Evolutionary conservation across 2,329 filamentous ascomycete genomes (phyloP).

Genomic region (Pestalotiopsis fici): DNA sequence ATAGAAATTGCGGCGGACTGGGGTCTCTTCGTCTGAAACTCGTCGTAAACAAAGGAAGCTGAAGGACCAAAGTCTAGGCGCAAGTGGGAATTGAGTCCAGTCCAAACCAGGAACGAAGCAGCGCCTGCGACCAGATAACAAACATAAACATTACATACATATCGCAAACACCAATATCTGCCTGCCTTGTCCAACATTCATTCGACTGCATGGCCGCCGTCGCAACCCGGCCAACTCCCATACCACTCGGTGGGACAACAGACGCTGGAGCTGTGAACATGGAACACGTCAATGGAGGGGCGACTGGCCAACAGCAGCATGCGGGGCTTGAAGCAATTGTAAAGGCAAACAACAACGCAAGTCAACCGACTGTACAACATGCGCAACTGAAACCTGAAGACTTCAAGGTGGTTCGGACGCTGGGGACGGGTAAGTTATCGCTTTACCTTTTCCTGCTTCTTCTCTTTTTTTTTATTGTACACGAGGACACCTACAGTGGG

Average conservation of each 20-base stretch:
- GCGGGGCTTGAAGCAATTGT: slow-evolving; percentile 4
- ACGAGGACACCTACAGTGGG: no score
- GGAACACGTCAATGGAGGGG: slow-evolving; percentile 10
- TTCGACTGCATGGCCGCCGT: slow-evolving; percentile 17
- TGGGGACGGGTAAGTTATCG: slow-evolving; percentile 66
- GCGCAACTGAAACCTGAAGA: slow-evolving; percentile 51
- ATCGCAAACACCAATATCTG: not conserved
- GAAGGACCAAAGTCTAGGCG: not conserved
- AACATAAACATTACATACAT: not conserved
- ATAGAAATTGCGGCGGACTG: slow-evolving; percentile 1
- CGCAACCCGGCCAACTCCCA: slow-evolving; percentile 14
- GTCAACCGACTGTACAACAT: slow-evolving; percentile 26
- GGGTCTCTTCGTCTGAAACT: slow-evolving; percentile 5
- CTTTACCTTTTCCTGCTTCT: not conserved
- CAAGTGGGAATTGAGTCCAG: not conserved
- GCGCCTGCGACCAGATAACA: not conserved
- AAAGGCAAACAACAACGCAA: slow-evolving; percentile 13
- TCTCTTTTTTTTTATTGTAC: not conserved
- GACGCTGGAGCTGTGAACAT: slow-evolving; percentile 7
- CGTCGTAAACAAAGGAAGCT: not conserved
- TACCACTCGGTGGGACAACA: slow-evolving; percentile 11
- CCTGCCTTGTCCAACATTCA: not conserved
- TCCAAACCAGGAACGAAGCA: not conserved
- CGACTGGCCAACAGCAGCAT: not conserved
- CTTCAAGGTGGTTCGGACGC: slow-evolving; percentile 73